These are phyloP conservation scores for Hamigera avellanea DNA, from an alignment of 495 filamentous ascomycete species.

Conservation along the genomic window DNA sequence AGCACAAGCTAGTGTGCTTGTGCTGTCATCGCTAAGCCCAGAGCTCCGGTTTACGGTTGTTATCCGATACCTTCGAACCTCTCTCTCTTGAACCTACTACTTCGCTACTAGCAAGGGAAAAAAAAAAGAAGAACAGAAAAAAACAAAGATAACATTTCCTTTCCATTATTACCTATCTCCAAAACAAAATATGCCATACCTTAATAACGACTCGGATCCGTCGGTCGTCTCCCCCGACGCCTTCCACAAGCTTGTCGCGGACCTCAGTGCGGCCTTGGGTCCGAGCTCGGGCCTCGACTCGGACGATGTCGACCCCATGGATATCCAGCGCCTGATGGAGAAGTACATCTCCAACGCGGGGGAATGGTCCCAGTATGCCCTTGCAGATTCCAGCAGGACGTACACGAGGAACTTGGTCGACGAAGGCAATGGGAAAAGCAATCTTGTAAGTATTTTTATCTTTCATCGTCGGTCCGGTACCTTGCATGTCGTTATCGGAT, in stretches of 20 bases:
- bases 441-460: constrained; percentile 47
- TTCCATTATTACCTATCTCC: too few species aligned
- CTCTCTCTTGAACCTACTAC: too few species aligned
- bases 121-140: too few species aligned
- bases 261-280: constrained; percentile 60
- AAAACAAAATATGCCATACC: constrained; percentile 35
- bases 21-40: too few species aligned
- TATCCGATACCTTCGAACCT: too few species aligned
- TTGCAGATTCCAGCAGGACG: constrained; percentile 47
- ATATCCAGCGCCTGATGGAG: constrained; percentile 58
- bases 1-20: too few species aligned
- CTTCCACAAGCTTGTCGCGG: constrained; percentile 64
- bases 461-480: too few species aligned
- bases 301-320: constrained; percentile 59
- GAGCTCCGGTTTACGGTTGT: too few species aligned
- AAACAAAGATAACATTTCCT: too few species aligned
- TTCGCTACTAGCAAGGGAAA: too few species aligned
- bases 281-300: constrained; percentile 71
- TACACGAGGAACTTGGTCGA: constrained; percentile 90
- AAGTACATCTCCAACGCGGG: constrained; percentile 50
- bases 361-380: constrained; percentile 65
- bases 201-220: constrained; percentile 9
- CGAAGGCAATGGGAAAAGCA: constrained; percentile 83
- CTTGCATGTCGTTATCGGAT: too few species aligned
- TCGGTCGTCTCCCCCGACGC: constrained; percentile 15